These are phyloP conservation scores for Sanghuangporus sanghuang DNA, from an alignment of 1,284 basidiomycete genomes.

Conservation along the genomic window DNA sequence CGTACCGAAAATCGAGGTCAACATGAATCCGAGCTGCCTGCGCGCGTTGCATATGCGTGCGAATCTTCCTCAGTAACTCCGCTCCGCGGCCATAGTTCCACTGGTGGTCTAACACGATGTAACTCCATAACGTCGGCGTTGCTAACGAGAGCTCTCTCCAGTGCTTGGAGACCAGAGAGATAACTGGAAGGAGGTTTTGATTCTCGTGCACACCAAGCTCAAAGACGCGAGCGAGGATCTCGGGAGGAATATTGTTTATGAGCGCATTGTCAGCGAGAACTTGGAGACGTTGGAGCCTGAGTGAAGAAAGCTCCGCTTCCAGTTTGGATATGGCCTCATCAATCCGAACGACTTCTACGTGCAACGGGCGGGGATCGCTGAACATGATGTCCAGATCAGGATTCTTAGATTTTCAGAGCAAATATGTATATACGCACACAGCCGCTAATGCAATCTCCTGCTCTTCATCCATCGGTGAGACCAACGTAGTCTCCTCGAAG, in stretches of 20 bases:
- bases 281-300: constrained; percentile 22
- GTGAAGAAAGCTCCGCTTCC: constrained; percentile 23
- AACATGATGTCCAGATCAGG: not conserved
- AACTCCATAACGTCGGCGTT: constrained; percentile 29
- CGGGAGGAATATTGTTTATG: constrained; percentile 28
- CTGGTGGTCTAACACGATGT: constrained; percentile 27
- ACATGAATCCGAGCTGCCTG: constrained; percentile 28
- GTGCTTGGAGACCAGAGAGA: constrained; percentile 28
- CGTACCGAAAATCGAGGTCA: constrained; percentile 27
- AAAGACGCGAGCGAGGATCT: constrained; percentile 31
- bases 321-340: constrained; percentile 26
- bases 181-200: constrained; percentile 21
- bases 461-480: constrained; percentile 1
- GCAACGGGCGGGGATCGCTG: constrained; percentile 24
- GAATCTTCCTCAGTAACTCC: constrained; percentile 26
- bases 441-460: not conserved
- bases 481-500: constrained; percentile 8
- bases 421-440: not conserved
- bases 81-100: constrained; percentile 26
- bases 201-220: constrained; percentile 29
- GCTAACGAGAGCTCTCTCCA: constrained; percentile 27
- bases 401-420: not conserved
- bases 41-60: constrained; percentile 25
- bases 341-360: constrained; percentile 25
- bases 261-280: constrained; percentile 27